A percentile compares a stretch with the other conserved stretches of the same genome.
phyloP scores from a whole-genome alignment of 1,139 yeast genomes.

The Lodderomyces margitis region DNA sequence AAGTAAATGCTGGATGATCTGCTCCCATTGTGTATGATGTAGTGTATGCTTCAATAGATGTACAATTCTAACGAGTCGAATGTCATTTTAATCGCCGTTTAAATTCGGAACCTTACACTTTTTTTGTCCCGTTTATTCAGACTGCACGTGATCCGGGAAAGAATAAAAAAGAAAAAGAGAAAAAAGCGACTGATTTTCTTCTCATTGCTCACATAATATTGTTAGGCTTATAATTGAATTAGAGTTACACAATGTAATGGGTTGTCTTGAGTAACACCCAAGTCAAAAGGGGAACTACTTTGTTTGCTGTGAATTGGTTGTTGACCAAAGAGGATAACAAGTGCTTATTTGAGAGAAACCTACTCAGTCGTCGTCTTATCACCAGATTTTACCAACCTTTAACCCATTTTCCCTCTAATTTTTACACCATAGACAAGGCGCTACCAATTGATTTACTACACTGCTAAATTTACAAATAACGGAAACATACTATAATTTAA shows the following conservation, averaged over 20 bases:
- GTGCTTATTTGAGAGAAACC: background rate
- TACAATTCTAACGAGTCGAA: background rate
- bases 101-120: too few species aligned
- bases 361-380: background rate
- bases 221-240: background rate
- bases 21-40: background rate
- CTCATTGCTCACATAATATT: background rate
- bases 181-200: background rate
- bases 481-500: too few species aligned
- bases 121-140: too few species aligned
- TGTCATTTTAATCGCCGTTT: too few species aligned
- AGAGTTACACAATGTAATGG: background rate
- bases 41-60: too few species aligned
- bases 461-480: too few species aligned
- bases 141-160: too few species aligned
- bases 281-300: background rate
- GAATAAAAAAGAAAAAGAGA: too few species aligned
- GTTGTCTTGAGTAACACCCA: background rate
- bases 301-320: background rate
- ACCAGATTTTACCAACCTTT: slow-evolving; percentile 3
- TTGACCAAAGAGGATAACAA: background rate
- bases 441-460: too few species aligned
- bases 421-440: too few species aligned
- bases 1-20: slow-evolving; percentile 77
- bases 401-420: too few species aligned